Conservation (phyloP, 225 moss, liverwort and hornwort species). For the Sphagnum contortum region DNA sequence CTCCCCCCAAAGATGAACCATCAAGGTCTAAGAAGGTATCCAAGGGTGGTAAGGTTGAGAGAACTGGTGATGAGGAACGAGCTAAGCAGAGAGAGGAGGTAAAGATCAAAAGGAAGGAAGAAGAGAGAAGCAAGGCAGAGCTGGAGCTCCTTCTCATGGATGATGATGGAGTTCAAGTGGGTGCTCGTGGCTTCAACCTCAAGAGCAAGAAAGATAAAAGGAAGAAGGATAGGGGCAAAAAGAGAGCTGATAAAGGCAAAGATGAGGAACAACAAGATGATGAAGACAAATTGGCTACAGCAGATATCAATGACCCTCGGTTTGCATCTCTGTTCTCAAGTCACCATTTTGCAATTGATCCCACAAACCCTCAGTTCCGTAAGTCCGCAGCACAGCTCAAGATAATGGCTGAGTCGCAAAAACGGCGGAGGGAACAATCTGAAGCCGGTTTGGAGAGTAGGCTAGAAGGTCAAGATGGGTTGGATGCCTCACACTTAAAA, state of each 20-base stretch:
- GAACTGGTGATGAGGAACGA: conserved; percentile 32
- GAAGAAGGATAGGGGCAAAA: conserved; percentile 41
- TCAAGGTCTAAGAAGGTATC: conserved; percentile 7
- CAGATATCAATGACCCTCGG: conserved; percentile 73
- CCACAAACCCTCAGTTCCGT: conserved; percentile 81
- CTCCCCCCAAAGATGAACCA: conserved; percentile 4
- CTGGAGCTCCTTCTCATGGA: conserved; percentile 88
- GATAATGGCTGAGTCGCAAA: conserved; percentile 56
- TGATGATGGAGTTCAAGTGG: conserved; percentile 61
- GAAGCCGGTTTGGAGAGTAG: conserved; percentile 11
- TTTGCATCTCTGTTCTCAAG: conserved; percentile 66
- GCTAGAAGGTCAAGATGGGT: conserved; percentile 6
- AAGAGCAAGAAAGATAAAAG: conserved; percentile 23
- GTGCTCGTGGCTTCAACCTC: conserved; percentile 35
- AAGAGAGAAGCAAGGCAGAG: conserved; percentile 66
- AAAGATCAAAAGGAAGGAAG: conserved; percentile 57
- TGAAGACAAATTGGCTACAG: conserved; percentile 52
- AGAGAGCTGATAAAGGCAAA: conserved; percentile 13
- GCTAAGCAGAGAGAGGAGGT: conserved; percentile 60
- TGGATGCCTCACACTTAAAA: conserved; percentile 10
- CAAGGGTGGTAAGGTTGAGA: conserved; percentile 23
- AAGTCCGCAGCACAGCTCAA: conserved; percentile 50
- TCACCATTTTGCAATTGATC: conserved; percentile 86
- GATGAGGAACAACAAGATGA: conserved; percentile 29
- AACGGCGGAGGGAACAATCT: conserved; percentile 32